Evolutionary conservation across 257 asterid genomes (phyloP).

Genomic region (Haberlea rhodopensis): DNA sequence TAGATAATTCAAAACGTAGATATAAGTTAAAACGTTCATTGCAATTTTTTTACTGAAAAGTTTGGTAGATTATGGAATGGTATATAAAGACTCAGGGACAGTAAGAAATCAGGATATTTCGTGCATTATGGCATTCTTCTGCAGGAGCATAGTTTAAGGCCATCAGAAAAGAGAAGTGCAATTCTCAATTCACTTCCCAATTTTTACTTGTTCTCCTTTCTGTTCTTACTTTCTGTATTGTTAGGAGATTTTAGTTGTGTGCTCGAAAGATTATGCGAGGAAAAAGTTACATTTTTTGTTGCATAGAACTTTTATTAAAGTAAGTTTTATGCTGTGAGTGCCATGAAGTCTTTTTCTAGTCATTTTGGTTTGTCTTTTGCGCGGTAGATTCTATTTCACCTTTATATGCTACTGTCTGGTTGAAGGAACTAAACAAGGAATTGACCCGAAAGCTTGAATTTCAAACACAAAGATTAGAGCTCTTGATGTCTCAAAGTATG

Average conservation of each 20-base stretch:
- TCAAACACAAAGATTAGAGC: constrained; percentile 96
- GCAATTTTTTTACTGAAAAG: neutral
- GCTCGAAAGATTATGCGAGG: neutral
- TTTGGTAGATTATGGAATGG: neutral
- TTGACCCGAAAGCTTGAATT: constrained; percentile 79
- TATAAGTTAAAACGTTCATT: neutral
- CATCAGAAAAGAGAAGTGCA: neutral
- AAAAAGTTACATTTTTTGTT: neutral
- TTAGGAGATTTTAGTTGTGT: neutral
- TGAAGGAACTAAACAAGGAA: constrained; percentile 81
- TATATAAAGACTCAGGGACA: neutral
- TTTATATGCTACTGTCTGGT: constrained; percentile 16
- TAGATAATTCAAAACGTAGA: constrained; percentile 6
- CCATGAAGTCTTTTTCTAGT: constrained; percentile 14
- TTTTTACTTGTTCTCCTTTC: no score
- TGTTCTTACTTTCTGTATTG: neutral
- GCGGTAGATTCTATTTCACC: no score
- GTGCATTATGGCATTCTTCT: constrained; percentile 5
- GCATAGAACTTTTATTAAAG: no score
- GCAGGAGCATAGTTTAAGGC: neutral
- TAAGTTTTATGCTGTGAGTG: constrained; percentile 3
- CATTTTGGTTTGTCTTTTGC: constrained; percentile 17
- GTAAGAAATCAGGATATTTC: constrained; percentile 1
- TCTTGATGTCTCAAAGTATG: constrained; percentile 85
- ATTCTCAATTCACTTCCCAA: neutral